These are phyloP conservation scores for Penicillium fuscoglaucum DNA, from an alignment of 2,329 filamentous ascomycete species.

Conservation along the genomic window DNA sequence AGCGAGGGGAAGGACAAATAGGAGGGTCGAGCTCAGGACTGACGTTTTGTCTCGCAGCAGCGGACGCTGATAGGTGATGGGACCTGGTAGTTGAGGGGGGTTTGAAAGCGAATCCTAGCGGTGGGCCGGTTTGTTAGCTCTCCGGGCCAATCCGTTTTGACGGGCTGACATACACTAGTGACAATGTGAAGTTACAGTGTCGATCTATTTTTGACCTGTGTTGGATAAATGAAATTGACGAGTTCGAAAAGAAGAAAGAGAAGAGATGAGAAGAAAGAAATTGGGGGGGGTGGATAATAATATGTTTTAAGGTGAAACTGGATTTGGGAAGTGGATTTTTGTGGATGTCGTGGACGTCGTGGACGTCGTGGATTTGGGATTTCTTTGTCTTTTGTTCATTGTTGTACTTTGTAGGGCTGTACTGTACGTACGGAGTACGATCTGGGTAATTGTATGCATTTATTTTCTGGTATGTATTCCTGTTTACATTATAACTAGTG, in stretches of 20 bases:
- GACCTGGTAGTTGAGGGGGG: conserved; percentile 4
- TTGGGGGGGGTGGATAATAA: not conserved
- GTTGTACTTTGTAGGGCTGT: not conserved
- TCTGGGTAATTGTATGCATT: no score
- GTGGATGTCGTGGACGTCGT: not conserved
- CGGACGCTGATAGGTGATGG: conserved; percentile 19
- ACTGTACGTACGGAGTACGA: not conserved
- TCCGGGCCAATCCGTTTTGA: conserved; percentile 8
- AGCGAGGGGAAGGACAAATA: conserved; percentile 18
- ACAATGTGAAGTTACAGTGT: conserved; percentile 1
- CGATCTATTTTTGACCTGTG: not conserved
- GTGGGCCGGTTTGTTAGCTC: conserved; percentile 24
- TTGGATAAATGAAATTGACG: no score
- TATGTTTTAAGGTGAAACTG: not conserved
- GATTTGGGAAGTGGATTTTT: not conserved
- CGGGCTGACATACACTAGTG: conserved; percentile 1
- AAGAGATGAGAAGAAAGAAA: not conserved
- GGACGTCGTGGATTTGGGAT: not conserved
- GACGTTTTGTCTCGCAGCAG: conserved; percentile 29
- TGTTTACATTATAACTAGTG: not conserved
- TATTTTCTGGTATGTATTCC: not conserved
- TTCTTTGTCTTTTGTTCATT: conserved; percentile 1
- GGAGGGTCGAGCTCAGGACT: conserved; percentile 17
- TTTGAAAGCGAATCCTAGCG: conserved; percentile 8
- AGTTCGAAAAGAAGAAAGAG: not conserved